Evolutionary conservation across 2,329 filamentous ascomycete genomes (phyloP), one percentile per base, ranked within the genome.

Genomic region (Zymoseptoria crescenta): DNA sequence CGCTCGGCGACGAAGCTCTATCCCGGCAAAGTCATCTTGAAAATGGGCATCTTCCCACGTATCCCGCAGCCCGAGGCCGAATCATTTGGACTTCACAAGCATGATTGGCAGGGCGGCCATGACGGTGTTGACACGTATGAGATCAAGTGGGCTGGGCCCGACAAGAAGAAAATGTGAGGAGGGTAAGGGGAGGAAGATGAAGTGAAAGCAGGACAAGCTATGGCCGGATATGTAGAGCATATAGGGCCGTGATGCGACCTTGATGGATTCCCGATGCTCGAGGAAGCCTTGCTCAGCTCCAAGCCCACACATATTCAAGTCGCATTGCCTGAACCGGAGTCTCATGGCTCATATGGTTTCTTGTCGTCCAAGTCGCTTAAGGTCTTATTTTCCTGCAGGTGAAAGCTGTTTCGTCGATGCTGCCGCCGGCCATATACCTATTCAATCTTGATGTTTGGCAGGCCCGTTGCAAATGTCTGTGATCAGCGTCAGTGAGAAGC

Each of bases 11-110:
- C 77, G 0, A 69, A 72, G 19, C 53, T 71, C 0, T 73, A 72
- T 49, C 71, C 75, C 4, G 72, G 73, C n/a, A 78, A 77, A 62
- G 71, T 77, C 0, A 70, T 81, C 13, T 55, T 81, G 52, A 81
- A 81, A 66, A 74, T 80, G 72, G 80, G 79, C 10, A 77, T 81
- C 49, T 79, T 79, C 61, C 76, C 76, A 4, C 68, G 75, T 3
- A 79, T 80, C 24, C 77, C 78, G 4, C 67, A 72, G 58, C 78
- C 78, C 0, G 77, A 79, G 59, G 70, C 69, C 52, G 78, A 80
- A 66, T 71, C 66, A 16, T 81, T 80, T 67, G 74, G 72, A 2
- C 57, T 66, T n/a, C 73, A 77, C 61, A 70, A 74, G 54, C 76
- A 80, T 62, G 63, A 65, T 2, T 80, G 78, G 78, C 71, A 77